Evolutionary conservation across 2,329 filamentous ascomycete species (phyloP).

Genomic region (Aureobasidium sp.): DNA sequence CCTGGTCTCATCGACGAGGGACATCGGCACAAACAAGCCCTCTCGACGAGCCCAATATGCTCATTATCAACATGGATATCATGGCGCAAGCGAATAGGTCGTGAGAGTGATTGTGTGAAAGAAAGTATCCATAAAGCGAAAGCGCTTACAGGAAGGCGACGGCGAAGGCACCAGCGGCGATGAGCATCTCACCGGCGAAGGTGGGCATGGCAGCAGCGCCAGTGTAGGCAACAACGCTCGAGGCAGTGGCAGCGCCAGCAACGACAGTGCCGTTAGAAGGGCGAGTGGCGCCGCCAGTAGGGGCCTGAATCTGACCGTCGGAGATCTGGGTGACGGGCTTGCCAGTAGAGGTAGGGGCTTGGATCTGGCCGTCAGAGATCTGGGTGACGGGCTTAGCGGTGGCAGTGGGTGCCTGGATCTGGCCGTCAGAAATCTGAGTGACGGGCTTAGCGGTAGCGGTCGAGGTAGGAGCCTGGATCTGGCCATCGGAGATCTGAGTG

Average conservation of each 20-base stretch:
- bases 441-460: slow-evolving; percentile 11
- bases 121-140: not conserved
- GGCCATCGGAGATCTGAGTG: slow-evolving; percentile 25
- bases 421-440: slow-evolving; percentile 24
- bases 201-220: slow-evolving; percentile 26
- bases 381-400: slow-evolving; percentile 17
- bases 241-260: slow-evolving; percentile 16
- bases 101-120: slow-evolving; percentile 1
- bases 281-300: not conserved
- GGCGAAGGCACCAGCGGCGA: slow-evolving; percentile 27
- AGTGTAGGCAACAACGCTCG: slow-evolving; percentile 24
- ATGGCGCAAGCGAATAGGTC: not conserved
- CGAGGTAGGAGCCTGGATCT: slow-evolving; percentile 16
- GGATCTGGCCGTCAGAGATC: slow-evolving; percentile 24
- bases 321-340: slow-evolving; percentile 21
- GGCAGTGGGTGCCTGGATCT: slow-evolving; percentile 16
- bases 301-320: slow-evolving; percentile 23
- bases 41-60: slow-evolving; percentile 1
- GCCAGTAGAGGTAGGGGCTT: slow-evolving; percentile 9
- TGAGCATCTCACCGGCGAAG: slow-evolving; percentile 23
- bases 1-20: not conserved
- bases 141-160: slow-evolving; percentile 26
- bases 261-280: slow-evolving; percentile 12
- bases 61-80: slow-evolving; percentile 17
- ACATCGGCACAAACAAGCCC: not conserved